Evolutionary conservation across 2,329 filamentous ascomycete genomes (phyloP).

Genomic region (Zasmidium citrigriseum): DNA sequence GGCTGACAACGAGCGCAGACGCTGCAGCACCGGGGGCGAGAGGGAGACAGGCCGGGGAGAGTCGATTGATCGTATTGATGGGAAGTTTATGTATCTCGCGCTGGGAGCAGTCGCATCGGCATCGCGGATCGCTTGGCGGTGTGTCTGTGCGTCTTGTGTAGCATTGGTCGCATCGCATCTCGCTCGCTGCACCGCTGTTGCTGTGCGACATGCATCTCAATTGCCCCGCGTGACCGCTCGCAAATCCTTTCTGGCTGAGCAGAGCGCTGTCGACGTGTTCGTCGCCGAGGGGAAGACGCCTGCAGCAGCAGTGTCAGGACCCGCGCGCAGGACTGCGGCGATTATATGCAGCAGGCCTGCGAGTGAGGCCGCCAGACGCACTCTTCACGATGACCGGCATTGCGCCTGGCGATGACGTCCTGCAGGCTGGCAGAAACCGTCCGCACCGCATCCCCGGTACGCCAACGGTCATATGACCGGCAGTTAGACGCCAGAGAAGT

Average conservation of each 20-base stretch:
- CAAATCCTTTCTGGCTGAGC: not conserved
- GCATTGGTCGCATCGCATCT: not conserved
- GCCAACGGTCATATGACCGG: conserved; percentile 10
- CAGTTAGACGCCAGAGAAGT: conserved; percentile 9
- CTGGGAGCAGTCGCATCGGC: not conserved
- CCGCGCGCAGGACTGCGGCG: not conserved
- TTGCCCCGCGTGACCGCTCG: not conserved
- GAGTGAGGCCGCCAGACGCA: conserved; percentile 1
- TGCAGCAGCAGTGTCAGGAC: not conserved
- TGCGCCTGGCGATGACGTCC: conserved; percentile 3
- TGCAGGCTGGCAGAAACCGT: not conserved
- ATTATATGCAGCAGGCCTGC: not conserved
- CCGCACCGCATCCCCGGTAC: conserved; percentile 8
- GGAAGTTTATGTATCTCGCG: conserved; percentile 1
- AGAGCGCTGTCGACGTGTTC: not conserved
- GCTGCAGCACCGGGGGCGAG: not conserved
- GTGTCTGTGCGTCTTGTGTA: not conserved
- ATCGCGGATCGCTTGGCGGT: not conserved
- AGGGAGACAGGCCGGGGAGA: not conserved
- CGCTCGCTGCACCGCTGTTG: too few relatives aligned
- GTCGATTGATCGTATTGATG: conserved; percentile 1
- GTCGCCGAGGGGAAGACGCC: not conserved
- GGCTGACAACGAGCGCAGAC: not conserved
- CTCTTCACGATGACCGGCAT: conserved; percentile 2
- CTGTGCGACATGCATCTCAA: not conserved